phyloP scores from a whole-genome alignment of 2,329 filamentous ascomycete species.

The Colletotrichum limetticola region DNA sequence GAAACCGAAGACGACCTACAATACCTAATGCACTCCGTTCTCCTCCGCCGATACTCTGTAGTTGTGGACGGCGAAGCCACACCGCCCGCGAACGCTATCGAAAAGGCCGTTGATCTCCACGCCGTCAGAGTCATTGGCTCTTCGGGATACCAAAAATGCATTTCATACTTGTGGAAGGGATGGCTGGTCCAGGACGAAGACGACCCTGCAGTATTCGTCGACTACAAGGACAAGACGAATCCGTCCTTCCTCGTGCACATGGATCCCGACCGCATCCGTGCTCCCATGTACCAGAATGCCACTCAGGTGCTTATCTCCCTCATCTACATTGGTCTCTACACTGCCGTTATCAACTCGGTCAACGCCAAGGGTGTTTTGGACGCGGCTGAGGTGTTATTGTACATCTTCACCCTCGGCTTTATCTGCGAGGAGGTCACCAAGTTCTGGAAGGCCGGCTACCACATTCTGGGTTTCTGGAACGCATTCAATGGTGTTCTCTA shows the following conservation, averaged over 20 bases:
- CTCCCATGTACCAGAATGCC: constrained; percentile 91
- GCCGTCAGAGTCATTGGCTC: constrained; percentile 89
- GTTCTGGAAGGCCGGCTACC: constrained; percentile 91
- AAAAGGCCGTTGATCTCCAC: constrained; percentile 93
- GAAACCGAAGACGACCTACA: constrained; percentile 83
- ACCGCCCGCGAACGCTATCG: constrained; percentile 85
- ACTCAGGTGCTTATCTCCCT: constrained; percentile 88
- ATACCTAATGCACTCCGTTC: constrained; percentile 82
- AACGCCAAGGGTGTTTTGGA: constrained; percentile 88
- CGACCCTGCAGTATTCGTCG: constrained; percentile 88
- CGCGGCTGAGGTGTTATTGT: constrained; percentile 83
- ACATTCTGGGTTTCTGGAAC: constrained; percentile 97
- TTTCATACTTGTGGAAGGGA: constrained; percentile 90
- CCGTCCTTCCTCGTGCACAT: constrained; percentile 83
- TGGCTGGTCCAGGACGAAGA: constrained; percentile 98
- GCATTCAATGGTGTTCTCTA: constrained; percentile 92
- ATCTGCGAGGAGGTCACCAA: constrained; percentile 89
- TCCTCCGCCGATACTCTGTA: constrained; percentile 91
- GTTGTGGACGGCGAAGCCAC: constrained; percentile 78
- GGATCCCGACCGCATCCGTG: constrained; percentile 93
- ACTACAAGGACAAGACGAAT: constrained; percentile 86
- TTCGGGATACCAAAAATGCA: constrained; percentile 95
- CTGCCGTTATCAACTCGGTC: constrained; percentile 91
- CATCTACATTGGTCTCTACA: constrained; percentile 86
- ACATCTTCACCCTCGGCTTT: constrained; percentile 91